Evolutionary conservation across 1,139 yeast species (phyloP), one percentile per base, ranked within the genome.

Genomic region (Kurtzmaniella quercitrusa): DNA sequence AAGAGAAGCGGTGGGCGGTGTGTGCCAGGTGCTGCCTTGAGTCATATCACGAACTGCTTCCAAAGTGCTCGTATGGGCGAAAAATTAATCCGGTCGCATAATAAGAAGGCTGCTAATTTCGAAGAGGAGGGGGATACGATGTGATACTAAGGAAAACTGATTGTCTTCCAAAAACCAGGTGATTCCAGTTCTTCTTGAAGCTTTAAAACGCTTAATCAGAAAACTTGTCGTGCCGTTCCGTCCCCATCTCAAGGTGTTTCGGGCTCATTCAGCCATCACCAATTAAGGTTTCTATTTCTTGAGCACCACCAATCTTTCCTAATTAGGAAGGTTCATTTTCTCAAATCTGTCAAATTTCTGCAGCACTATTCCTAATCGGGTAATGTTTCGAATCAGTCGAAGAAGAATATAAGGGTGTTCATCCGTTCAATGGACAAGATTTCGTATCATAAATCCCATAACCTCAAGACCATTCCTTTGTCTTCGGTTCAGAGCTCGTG

Each of bases 321-420:
- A 49, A 51, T 52, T 51, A 52, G 62, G 62, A 49, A 58, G 50
- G 43, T 48, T 45, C 36, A 45, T 46, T 27, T 34, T 34, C 11
- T 25, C 34, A 44, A 43, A 23, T 43, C 39, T 25, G 46, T 48
- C 39, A 48, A 43, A 40, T 46, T 46, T 16, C 17, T 42, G 40
- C 45, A 46, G 23, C 41, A 43, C 25, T 38, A 43, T 41, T 31
- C 41, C 44, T 40, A 41, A 39, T 38, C 29, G 37, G 43, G 40
- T 42, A 46, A 36, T 36, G 27, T 16, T 14, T 31, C 18, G 18
- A 14, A 16, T 14, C 18, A 14, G 36, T 14, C 5, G 36, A 31
- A 14, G 36, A 31, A 31, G 36, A 31, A 31, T 31, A 31, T 4
- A 31, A 31, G 18, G 36, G 18, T 12, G 36, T 14, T 16, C 8